phyloP scores from a whole-genome alignment of 352 stramenopile genomes.

The Elongisporangium anandrum region DNA sequence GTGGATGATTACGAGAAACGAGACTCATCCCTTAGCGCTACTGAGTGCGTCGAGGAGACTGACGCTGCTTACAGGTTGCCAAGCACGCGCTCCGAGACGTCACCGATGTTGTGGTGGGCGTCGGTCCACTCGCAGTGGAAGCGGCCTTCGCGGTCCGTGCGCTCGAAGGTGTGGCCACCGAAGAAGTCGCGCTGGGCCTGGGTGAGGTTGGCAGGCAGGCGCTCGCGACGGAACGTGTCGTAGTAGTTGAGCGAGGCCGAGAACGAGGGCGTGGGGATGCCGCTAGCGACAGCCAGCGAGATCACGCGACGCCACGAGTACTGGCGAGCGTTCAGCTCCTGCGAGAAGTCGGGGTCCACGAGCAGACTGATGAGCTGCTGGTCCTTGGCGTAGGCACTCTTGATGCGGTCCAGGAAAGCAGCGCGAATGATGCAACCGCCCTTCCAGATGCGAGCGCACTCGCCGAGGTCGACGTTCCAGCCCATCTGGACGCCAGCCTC shows the following conservation, averaged over 20 bases:
- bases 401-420: conserved; percentile 97
- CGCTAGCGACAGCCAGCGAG: conserved; percentile 92
- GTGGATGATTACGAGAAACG: not conserved
- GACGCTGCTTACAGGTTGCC: conserved; percentile 83
- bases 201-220: conserved; percentile 95
- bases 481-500: conserved; percentile 92
- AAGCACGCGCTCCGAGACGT: conserved; percentile 91
- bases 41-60: not conserved
- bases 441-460: conserved; percentile 99
- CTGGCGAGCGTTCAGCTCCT: conserved; percentile 93
- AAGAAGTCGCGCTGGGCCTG: conserved; percentile 99
- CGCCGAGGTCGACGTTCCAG: conserved; percentile 96
- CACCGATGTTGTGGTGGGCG: conserved; percentile 95
- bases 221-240: conserved; percentile 95
- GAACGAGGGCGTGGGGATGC: conserved; percentile 91
- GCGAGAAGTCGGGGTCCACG: conserved; percentile 96
- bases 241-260: conserved; percentile 96
- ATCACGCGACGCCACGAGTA: conserved; percentile 96
- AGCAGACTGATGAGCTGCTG: conserved; percentile 94
- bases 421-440: conserved; percentile 99
- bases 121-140: conserved; percentile 98
- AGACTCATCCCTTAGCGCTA: not conserved
- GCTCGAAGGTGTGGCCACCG: conserved; percentile 98
- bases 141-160: conserved; percentile 90
- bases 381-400: conserved; percentile 91